These are phyloP conservation scores for Pythium phragmitis DNA, from an alignment of 352 stramenopile species.

Conservation along the genomic window DNA sequence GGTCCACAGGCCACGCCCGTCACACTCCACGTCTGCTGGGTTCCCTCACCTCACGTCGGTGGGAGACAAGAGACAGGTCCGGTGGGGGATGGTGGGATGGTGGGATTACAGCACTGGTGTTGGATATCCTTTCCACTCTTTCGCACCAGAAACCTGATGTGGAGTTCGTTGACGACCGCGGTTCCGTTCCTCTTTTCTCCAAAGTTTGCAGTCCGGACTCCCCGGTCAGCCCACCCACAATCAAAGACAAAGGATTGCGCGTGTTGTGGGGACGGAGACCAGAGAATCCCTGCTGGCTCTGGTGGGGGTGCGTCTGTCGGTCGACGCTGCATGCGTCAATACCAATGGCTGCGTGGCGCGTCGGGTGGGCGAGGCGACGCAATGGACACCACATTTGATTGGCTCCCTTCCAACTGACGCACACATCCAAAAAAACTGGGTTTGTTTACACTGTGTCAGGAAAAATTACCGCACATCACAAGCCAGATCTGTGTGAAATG, in stretches of 20 bases:
- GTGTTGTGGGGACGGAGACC: neutral
- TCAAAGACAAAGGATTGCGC: neutral
- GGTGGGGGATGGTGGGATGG: neutral
- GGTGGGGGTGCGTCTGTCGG: neutral
- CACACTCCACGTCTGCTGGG: neutral
- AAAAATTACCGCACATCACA: slow-evolving; percentile 2
- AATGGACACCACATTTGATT: neutral
- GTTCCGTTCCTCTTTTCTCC: neutral
- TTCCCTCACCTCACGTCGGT: neutral
- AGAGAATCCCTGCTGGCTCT: neutral
- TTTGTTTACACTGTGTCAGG: neutral
- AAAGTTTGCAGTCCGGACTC: too few relatives aligned
- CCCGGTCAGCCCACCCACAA: neutral
- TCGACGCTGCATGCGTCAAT: slow-evolving; percentile 21
- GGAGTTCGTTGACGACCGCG: neutral
- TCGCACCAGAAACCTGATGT: neutral
- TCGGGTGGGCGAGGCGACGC: neutral
- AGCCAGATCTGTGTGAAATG: too few relatives aligned
- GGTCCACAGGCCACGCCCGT: neutral
- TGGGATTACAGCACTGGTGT: neutral
- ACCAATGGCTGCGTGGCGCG: slow-evolving; percentile 13
- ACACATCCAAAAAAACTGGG: neutral
- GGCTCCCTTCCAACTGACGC: slow-evolving; percentile 1
- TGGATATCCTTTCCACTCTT: neutral
- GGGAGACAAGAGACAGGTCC: neutral